Evolutionary conservation across 208 protist species (phyloP), one percentile per base, ranked within the genome.

Genomic region (Vickermania spadyakhi): DNA sequence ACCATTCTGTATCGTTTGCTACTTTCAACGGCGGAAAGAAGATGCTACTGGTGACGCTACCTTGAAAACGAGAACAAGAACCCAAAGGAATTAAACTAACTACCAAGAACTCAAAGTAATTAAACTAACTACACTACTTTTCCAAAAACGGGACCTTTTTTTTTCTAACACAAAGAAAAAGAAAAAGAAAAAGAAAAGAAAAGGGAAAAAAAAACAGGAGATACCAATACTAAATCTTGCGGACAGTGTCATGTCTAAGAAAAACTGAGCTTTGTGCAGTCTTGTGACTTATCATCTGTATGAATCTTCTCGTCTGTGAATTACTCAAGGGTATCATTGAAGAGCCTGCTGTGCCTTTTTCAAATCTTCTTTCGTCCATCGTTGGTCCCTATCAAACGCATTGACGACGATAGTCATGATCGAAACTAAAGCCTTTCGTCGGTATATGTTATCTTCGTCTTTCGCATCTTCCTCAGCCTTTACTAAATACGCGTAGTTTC

Each of bases 361-460:
- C 25, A 86, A 69, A 64, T 94, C 87, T 1, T 30, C 56, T 3
- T 66, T 65, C 13, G 60, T 77, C 87, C 87, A 94, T 49, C 68
- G 75, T 50, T 88, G 84, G 59, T 92, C 72, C 3, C 83, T 68
- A 50, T 86, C 68, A 72, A 91, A 95, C 7, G 88, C 82, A 28
- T 79, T 64, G 53, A 80, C 81, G 7, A 87, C 73, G n/a, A 86
- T 58, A 56, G 89, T 89, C 75, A 91, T 88, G 28, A 92, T 68
- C 7, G 62, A 57, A 4, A 90, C 82, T 76, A 95, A 88, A 5
- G 75, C 79, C 55, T 70, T 79, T 28, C 84, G 74, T 21, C 88
- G 83, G 51, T 80, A 66, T 50, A 86, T 85, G 41, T 75, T 81
- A 58, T 95, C 84, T 18, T 89, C 79, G 62, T 95, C 88, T n/a